Base-by-base conservation (phyloP, 352 stramenopile species). In the Thraustotheca clavata region DNA sequence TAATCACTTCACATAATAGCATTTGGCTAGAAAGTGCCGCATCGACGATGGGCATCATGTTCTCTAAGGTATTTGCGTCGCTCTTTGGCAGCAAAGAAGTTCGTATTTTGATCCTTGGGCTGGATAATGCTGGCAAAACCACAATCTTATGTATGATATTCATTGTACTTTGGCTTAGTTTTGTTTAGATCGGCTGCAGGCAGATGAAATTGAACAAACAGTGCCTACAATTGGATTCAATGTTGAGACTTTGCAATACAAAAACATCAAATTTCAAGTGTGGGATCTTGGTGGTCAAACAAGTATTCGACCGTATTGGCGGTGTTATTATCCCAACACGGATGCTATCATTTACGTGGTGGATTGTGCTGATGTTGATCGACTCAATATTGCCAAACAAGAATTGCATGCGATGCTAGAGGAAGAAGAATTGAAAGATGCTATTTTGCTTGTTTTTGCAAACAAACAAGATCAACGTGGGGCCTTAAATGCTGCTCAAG, bases 381-480 rank as follows among this genome's bases (percentile, higher is more conserved):
- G 97, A 22, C 89, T 99, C 63, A 82, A 94, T 62, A 97, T 98
- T 47, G 97, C 97, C n/a, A 94, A 96, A 71, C 91, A 98, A 74
- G 97, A 99, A 76, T 76, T 99, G 31, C 87, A 97, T 54, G 94
- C 93, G 26, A 99, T 99, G 94, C 83, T 99, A 12, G 94, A 99
- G 77, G 87, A 90, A 31, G 97, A 99, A 62, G 96, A 99, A 74
- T 79, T 99, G 16, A 96, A 98, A 63, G 96, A 99, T 75, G 94
- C 97, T 29, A 98, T 99, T 72, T 74, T 99, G 68, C 75, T 99
- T 34, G 96, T 99, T 14, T 99, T 99, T 82, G 97, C 97, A 31
- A 99, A 99, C 78, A 99, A 99, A 71, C 97, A 99, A 76, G 96
- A 99, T 84, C 95, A 98, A 68, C 96, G 96, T 50, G 96, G 96